Evolutionary conservation across 2,329 filamentous ascomycete species (phyloP).

Genomic region (Fusarium nygamai): DNA sequence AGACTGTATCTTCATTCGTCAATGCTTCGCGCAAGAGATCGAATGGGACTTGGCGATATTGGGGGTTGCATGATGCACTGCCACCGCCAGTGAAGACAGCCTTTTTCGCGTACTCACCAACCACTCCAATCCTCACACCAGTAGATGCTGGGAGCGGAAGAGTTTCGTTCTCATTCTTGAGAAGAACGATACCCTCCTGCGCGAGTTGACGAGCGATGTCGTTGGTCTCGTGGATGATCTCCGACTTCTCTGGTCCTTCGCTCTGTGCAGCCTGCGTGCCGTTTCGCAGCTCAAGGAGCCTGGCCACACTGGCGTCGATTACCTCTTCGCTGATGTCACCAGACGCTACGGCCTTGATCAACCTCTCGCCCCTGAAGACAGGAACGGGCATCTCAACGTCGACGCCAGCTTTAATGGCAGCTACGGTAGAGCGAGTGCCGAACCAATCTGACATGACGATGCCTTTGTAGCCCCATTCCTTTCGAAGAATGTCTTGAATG

Average conservation of each 20-base stretch:
- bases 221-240: slow-evolving; percentile 20
- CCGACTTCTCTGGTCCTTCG: slow-evolving; percentile 5
- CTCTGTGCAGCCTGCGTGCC: not conserved
- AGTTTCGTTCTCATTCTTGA: slow-evolving; percentile 16
- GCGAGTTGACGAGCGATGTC: slow-evolving; percentile 16
- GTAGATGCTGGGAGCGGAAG: accelerated
- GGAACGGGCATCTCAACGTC: slow-evolving; percentile 33
- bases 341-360: not conserved
- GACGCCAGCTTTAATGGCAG: slow-evolving; percentile 7
- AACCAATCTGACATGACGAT: slow-evolving; percentile 36
- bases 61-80: not conserved
- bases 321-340: not conserved
- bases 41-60: not conserved
- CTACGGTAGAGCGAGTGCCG: slow-evolving; percentile 17
- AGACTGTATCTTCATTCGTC: accelerated
- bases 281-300: slow-evolving; percentile 16
- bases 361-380: slow-evolving; percentile 18
- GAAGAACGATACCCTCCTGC: slow-evolving; percentile 9
- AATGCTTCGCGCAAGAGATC: not conserved
- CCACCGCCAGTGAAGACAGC: not conserved
- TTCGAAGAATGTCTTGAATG: not conserved
- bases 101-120: not conserved
- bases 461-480: slow-evolving; percentile 27
- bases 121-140: accelerated
- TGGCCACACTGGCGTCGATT: not conserved